Evolutionary conservation across 352 stramenopile genomes (phyloP).

Genomic region (Pythium myriotylum): DNA sequence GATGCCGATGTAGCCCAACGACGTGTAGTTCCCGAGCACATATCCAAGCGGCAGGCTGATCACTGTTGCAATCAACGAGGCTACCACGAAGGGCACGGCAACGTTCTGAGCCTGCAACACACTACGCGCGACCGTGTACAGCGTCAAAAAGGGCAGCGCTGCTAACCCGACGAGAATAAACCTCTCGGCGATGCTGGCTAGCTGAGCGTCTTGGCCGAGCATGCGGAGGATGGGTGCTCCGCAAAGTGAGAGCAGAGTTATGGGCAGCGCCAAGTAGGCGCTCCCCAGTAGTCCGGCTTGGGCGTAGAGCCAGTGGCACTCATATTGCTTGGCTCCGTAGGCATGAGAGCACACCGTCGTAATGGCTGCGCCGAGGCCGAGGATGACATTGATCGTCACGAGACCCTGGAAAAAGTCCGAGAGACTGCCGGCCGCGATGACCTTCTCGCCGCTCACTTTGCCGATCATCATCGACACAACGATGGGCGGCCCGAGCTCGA

Average conservation of each 20-base stretch:
- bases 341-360: constrained; percentile 65
- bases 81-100: constrained; percentile 33
- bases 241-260: constrained; percentile 37
- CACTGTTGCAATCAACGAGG: constrained; percentile 26
- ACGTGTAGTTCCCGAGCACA: constrained; percentile 42
- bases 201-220: constrained; percentile 53
- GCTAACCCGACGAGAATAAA: constrained; percentile 44
- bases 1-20: constrained; percentile 42
- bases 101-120: constrained; percentile 53
- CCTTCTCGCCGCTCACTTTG: constrained; percentile 37
- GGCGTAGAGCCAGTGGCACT: constrained; percentile 56
- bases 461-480: constrained; percentile 66
- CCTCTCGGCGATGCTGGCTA: constrained; percentile 42
- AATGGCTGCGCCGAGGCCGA: constrained; percentile 51
- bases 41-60: constrained; percentile 34
- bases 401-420: constrained; percentile 53
- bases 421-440: constrained; percentile 58
- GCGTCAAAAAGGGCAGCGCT: constrained; percentile 44
- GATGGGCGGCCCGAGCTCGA: constrained; percentile 53
- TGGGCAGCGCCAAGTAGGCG: constrained; percentile 32
- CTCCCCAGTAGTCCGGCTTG: constrained; percentile 55
- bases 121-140: constrained; percentile 40
- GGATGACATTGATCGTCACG: constrained; percentile 44
- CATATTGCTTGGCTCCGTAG: constrained; percentile 51
- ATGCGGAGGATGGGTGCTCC: constrained; percentile 42